These are phyloP conservation scores for Russula earlei DNA, from an alignment of 768 basidiomycete species.

Conservation along the genomic window DNA sequence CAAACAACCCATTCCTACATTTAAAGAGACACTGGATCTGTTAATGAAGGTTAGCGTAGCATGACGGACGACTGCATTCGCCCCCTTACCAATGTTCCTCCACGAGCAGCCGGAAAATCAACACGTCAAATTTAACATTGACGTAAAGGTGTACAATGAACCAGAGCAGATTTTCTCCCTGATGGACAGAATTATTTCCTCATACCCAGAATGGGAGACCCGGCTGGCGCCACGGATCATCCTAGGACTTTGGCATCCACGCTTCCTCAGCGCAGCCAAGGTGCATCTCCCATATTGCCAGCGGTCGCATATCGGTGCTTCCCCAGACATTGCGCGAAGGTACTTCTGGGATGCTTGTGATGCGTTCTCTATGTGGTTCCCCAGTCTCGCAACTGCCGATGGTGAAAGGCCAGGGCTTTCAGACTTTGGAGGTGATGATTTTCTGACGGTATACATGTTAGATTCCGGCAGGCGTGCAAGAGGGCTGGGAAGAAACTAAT, in stretches of 20 bases:
- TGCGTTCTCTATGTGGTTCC: slow-evolving; percentile 80
- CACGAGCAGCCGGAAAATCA: slow-evolving; percentile 54
- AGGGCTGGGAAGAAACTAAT: slow-evolving; percentile 72
- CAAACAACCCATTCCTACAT: slow-evolving; percentile 84
- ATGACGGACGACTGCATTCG: slow-evolving; percentile 6
- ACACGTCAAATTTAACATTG: slow-evolving; percentile 76
- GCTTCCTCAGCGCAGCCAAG: slow-evolving; percentile 73
- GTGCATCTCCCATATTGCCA: slow-evolving; percentile 70
- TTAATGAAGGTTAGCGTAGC: slow-evolving; percentile 57
- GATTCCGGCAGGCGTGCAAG: slow-evolving; percentile 79
- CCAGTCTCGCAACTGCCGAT: slow-evolving; percentile 55
- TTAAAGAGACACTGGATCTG: slow-evolving; percentile 69
- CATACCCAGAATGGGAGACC: slow-evolving; percentile 64
- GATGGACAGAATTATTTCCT: slow-evolving; percentile 59
- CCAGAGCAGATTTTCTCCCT: slow-evolving; percentile 75
- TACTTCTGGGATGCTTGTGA: slow-evolving; percentile 88
- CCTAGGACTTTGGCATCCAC: slow-evolving; percentile 85
- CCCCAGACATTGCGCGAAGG: slow-evolving; percentile 58
- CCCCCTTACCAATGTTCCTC: slow-evolving; percentile 5
- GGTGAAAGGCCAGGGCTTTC: slow-evolving; percentile 49
- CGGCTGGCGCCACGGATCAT: slow-evolving; percentile 70
- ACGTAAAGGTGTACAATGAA: slow-evolving; percentile 91
- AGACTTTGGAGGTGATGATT: not conserved
- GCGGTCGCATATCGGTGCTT: slow-evolving; percentile 76
- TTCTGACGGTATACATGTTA: slow-evolving; percentile 17